Conservation (phyloP, 352 stramenopile genomes). For the Phytophthora idaei region DNA sequence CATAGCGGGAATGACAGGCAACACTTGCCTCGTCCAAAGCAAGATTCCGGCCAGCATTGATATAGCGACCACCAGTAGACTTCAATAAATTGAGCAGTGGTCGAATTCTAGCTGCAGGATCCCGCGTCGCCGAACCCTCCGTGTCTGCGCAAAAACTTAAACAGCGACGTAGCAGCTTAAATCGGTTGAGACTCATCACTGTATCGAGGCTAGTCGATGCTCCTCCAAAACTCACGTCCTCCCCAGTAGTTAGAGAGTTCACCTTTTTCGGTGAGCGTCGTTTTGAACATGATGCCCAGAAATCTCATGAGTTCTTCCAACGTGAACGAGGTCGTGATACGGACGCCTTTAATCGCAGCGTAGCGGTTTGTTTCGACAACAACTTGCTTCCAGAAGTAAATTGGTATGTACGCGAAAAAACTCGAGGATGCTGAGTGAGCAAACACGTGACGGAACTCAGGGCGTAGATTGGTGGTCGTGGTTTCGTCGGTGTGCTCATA, state of each 20-base stretch:
- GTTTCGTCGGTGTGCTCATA: not conserved
- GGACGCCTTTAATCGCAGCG: not conserved
- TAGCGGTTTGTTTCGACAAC: not conserved
- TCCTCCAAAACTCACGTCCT: not conserved
- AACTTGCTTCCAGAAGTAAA: not conserved
- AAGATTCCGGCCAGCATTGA: not conserved
- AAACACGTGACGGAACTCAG: not conserved
- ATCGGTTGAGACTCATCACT: not conserved
- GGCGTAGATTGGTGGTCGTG: not conserved
- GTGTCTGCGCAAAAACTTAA: not conserved
- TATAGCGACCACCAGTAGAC: not conserved
- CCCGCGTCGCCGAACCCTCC: not conserved
- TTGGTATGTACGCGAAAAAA: not conserved
- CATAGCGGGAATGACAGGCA: not conserved
- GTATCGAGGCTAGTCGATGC: not conserved
- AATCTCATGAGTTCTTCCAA: not conserved
- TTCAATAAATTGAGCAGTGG: slow-evolving; percentile 36
- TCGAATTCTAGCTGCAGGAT: slow-evolving; percentile 16
- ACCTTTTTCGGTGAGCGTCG: no score
- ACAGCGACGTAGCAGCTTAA: not conserved
- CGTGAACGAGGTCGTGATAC: not conserved
- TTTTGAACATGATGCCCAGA: not conserved
- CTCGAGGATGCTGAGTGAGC: not conserved
- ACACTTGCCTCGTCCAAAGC: not conserved
- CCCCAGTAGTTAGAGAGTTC: no score